phyloP scores from a whole-genome alignment of 2,329 filamentous ascomycete genomes.

The Paecilomyces variotii region DNA sequence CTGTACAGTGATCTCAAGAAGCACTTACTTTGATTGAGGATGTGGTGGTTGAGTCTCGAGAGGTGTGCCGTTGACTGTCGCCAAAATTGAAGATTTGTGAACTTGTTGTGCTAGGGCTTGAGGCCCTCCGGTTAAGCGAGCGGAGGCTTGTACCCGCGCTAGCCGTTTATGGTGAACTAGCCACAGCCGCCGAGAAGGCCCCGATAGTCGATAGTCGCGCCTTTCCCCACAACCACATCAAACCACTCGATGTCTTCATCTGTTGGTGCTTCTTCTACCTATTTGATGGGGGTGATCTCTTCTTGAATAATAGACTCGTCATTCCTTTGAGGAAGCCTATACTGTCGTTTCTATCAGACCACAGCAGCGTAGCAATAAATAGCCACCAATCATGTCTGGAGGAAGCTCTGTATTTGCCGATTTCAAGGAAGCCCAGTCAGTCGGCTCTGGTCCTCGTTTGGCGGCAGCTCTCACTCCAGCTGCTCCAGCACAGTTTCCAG shows the following conservation, averaged over 20 bases:
- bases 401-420: constrained; percentile 54
- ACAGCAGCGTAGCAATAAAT: constrained; percentile 1
- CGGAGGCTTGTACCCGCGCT: constrained; percentile 16
- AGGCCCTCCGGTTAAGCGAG: constrained; percentile 38
- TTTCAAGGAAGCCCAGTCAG: constrained; percentile 61
- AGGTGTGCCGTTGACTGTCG: constrained; percentile 26
- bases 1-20: constrained; percentile 9
- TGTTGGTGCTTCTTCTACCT: background rate
- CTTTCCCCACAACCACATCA: constrained; percentile 1
- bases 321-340: background rate
- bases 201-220: background rate
- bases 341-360: background rate
- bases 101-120: constrained; percentile 37
- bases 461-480: constrained; percentile 68
- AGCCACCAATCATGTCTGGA: constrained; percentile 2
- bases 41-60: constrained; percentile 39
- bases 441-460: constrained; percentile 62
- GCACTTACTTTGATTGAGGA: constrained; percentile 45
- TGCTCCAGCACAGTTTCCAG: constrained; percentile 52
- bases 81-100: constrained; percentile 35
- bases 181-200: constrained; percentile 9
- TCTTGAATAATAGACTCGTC: background rate
- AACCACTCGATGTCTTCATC: background rate
- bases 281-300: background rate
- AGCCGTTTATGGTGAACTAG: constrained; percentile 14